Evolutionary conservation across 1,284 basidiomycete genomes (phyloP), one percentile per base, ranked within the genome.

Genomic region (Earliella scabrosa): DNA sequence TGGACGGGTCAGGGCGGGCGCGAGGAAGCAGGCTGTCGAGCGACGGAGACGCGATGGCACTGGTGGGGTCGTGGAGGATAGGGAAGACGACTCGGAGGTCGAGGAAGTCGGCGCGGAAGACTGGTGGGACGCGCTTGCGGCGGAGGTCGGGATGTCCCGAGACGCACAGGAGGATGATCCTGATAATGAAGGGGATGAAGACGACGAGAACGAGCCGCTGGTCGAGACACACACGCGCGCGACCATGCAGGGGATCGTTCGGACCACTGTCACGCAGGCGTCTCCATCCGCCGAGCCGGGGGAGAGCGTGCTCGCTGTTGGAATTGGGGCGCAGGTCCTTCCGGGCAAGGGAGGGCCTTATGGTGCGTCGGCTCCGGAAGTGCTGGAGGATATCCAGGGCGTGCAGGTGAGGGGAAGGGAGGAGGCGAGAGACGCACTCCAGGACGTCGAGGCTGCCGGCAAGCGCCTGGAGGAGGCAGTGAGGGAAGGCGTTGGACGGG

Each of bases 251-350:
- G 78, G 79, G 5, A 52, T 80, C 45, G 66, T 77, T 7, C 72
- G 71, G 39, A 76, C 73, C 11, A 75, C 72, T 6, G 63, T 65
- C 6, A 68, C 66, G 8, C 59, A 66, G 29, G 48, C 62, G 1
- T 47, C 57, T 10, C 45, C 58, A 5, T 41, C 39, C 20, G 56
- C 57, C 11, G 40, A 58, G 11, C 52, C 61, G 5, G 63, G 68
- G 35, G 71, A 75, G 49, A 75, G 71, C 11, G 60, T 72, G 4
- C 54, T 79, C 18, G 76, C 76, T 0, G 65, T 82, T 20, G 81
- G 81, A 2, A 68, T 73, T 16, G 78, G 75, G 14, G 66, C 78
- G 5, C 81, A 82, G 61, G 66, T 82, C n/a, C 73, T 82, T 54
- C 74, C 76, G 0, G 73, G 72, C 4, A 74, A 76, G 49, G 75